These are phyloP conservation scores for Eleusine coracana DNA, from an alignment of 176 grass and related monocot genomes.

Conservation along the genomic window DNA sequence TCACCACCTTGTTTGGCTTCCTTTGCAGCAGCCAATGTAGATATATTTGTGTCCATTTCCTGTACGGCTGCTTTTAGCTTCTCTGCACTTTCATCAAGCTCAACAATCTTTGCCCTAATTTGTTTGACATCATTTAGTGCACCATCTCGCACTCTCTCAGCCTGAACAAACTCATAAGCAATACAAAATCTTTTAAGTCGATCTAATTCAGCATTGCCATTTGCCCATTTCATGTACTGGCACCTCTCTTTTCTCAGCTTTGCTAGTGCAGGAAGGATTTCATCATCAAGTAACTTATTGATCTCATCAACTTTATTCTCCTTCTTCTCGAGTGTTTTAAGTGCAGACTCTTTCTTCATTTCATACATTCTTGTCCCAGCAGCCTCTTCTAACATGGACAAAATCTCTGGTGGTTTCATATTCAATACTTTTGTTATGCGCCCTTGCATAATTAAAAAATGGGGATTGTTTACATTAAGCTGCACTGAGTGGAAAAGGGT, in stretches of 20 bases:
- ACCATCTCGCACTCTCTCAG: slow-evolving; percentile 67
- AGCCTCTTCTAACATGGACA: slow-evolving; percentile 99
- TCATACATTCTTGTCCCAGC: slow-evolving; percentile 99
- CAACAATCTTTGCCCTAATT: slow-evolving; percentile 62
- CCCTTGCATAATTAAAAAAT: slow-evolving; percentile 99
- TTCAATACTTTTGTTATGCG: slow-evolving; percentile 97
- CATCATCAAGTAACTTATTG: slow-evolving; percentile 81
- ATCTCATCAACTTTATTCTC: slow-evolving; percentile 97
- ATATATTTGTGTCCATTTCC: slow-evolving; percentile 80
- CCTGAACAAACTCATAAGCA: slow-evolving; percentile 90
- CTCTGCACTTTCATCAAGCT: slow-evolving; percentile 68
- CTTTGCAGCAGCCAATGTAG: slow-evolving; percentile 70
- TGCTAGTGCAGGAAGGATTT: slow-evolving; percentile 94
- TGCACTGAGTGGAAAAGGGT: slow-evolving; percentile 98
- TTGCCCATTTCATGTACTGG: slow-evolving; percentile 96
- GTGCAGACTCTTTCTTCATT: slow-evolving; percentile 93
- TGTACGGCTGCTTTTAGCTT: slow-evolving; percentile 66
- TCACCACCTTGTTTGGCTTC: slow-evolving; percentile 75
- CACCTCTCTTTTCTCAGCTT: slow-evolving; percentile 93
- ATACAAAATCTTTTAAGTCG: slow-evolving; percentile 84
- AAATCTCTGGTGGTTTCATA: slow-evolving; percentile 94
- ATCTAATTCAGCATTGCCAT: slow-evolving; percentile 84
- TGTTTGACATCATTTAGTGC: slow-evolving; percentile 63
- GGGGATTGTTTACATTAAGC: slow-evolving; percentile 98
- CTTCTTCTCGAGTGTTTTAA: slow-evolving; percentile 97